phyloP scores from a whole-genome alignment of 1,284 basidiomycete genomes.

The Heterobasidion occidentale region DNA sequence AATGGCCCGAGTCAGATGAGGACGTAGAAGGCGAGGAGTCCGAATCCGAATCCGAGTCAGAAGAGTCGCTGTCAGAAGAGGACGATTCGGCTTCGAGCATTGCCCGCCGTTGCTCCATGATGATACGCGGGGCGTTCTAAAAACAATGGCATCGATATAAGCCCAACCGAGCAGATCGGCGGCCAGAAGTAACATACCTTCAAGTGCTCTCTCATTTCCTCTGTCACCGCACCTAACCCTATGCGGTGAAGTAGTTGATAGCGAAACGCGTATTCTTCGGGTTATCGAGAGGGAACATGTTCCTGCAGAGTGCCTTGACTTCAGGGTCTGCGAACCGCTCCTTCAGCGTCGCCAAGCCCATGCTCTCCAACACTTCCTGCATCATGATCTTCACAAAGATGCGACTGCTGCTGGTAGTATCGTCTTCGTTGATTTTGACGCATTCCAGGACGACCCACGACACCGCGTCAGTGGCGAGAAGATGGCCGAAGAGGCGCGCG shows the following conservation, averaged over 20 bases:
- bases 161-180: conserved; percentile 4
- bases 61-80: conserved; percentile 43
- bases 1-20: conserved; percentile 30
- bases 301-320: conserved; percentile 64
- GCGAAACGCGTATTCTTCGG: conserved; percentile 96
- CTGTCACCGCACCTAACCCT: conserved; percentile 84
- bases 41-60: conserved; percentile 29
- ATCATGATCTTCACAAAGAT: conserved; percentile 98
- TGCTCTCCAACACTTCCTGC: conserved; percentile 88
- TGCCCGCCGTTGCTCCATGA: conserved; percentile 88
- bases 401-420: conserved; percentile 92
- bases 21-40: conserved; percentile 23
- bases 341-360: conserved; percentile 80
- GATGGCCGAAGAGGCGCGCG: conserved; percentile 91
- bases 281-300: conserved; percentile 94
- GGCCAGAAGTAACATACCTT: conserved; percentile 47
- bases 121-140: conserved; percentile 83
- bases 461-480: conserved; percentile 80
- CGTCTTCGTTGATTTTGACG: conserved; percentile 94
- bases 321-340: conserved; percentile 87
- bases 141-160: not conserved
- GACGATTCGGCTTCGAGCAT: conserved; percentile 71
- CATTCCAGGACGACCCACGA: conserved; percentile 84
- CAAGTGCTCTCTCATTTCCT: conserved; percentile 94
- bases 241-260: conserved; percentile 98